Evolutionary conservation across 2,329 filamentous ascomycete genomes (phyloP).

Genomic region (Epichloe uncinata): DNA sequence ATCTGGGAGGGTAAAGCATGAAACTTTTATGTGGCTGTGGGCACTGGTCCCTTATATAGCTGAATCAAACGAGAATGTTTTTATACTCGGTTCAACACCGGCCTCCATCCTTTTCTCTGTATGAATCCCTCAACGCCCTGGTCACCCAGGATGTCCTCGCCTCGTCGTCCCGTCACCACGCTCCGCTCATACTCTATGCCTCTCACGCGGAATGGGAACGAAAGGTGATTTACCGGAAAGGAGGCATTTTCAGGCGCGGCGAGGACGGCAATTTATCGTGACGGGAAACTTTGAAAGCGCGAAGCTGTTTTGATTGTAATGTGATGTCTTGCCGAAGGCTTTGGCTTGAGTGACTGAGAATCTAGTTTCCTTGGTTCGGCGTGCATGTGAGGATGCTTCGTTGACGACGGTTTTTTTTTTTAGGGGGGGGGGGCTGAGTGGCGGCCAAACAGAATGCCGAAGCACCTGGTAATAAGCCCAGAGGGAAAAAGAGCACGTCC

Average conservation of each 20-base stretch:
- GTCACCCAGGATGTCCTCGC: constrained; percentile 45
- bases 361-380: too few relatives aligned
- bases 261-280: too few relatives aligned
- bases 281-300: too few relatives aligned
- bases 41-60: neutral
- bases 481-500: neutral
- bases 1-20: neutral
- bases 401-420: too few relatives aligned
- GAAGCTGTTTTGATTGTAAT: too few relatives aligned
- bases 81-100: constrained; percentile 24
- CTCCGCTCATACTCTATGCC: constrained; percentile 51
- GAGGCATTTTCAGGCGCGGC: neutral
- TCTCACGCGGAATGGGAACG: constrained; percentile 47
- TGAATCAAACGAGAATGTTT: neutral
- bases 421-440: too few relatives aligned
- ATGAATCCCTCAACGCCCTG: constrained; percentile 45
- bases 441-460: too few relatives aligned
- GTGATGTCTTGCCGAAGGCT: too few relatives aligned
- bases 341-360: too few relatives aligned
- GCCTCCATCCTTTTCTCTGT: constrained; percentile 45
- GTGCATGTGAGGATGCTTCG: too few relatives aligned
- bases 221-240: constrained; percentile 11
- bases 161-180: constrained; percentile 48
- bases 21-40: neutral
- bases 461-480: too few relatives aligned